Evolutionary conservation across 148 eudicot species (phyloP), one percentile per base, ranked within the genome.

Genomic region (Silene conica): DNA sequence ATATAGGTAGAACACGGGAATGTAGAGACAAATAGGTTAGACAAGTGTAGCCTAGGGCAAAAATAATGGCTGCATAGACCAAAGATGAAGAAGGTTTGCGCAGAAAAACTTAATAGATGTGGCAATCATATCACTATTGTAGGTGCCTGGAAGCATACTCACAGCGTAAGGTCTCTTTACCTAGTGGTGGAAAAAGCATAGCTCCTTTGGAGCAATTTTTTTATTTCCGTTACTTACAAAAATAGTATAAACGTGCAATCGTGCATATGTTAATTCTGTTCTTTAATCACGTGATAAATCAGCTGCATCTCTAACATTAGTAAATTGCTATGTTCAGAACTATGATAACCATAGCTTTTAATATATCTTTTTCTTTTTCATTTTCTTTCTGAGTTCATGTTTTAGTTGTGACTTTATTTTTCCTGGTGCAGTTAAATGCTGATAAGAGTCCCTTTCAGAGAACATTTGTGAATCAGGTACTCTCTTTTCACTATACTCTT

Each of bases 381-480:
- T 26, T 26, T 26, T 31, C 43, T 38, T 18, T 69, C 64, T 60
- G 67, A 12, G 15, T 57, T 21, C 16, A 75, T 38, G 62, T 70
- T 28, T 67, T 48, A 8, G 52, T 71, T n/a, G 50, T 64, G 54
- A 15, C 54, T 77, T 41, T 69, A 25, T 13, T 60, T 81, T 70
- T 63, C 67, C 58, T 70, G 75, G 81, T 72, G 89, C 96, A 95
- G 99, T 88, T 95, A 80, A 95, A 95, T 85, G 90, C 84, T 77
- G 99, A 92, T 55, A 95, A 90, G 82, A 95, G 99, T 77, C 99
- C 99, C 74, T 92, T 95, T 75, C 99, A 92, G 77, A 83, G 97
- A 69, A 92, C 97, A 70, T 95, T 95, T 82, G 99, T 90, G 69
- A 90, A 92, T 72, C 99, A 95, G 99, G 99, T 95, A 89, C 70